phyloP scores from a whole-genome alignment of 1,139 yeast species.

The Candida smagusa region DNA sequence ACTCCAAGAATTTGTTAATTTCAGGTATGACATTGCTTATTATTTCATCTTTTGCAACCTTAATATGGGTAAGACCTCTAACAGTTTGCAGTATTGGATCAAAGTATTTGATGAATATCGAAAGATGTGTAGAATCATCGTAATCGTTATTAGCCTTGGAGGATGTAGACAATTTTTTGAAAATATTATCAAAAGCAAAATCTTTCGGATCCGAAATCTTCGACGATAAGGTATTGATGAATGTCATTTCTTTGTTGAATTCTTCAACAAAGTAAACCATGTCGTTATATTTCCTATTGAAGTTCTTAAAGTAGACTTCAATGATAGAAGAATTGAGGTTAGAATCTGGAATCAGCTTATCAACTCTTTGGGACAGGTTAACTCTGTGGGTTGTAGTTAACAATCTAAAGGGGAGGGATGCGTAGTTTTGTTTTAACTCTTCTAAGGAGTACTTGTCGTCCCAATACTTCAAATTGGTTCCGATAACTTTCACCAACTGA shows the following conservation, averaged over 20 bases:
- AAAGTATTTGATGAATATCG: constrained; percentile 69
- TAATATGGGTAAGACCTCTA: constrained; percentile 61
- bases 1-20: constrained; percentile 44
- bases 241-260: constrained; percentile 29
- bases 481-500: constrained; percentile 50
- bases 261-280: constrained; percentile 51
- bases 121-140: constrained; percentile 36
- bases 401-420: constrained; percentile 47
- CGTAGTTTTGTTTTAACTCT: constrained; percentile 13
- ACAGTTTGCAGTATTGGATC: constrained; percentile 55
- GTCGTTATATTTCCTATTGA: constrained; percentile 41
- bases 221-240: constrained; percentile 13
- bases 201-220: constrained; percentile 16
- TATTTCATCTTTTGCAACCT: constrained; percentile 48
- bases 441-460: constrained; percentile 9
- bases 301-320: constrained; percentile 40
- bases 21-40: constrained; percentile 44
- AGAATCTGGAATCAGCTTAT: constrained; percentile 44
- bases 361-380: constrained; percentile 71
- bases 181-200: constrained; percentile 24
- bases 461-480: constrained; percentile 38
- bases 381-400: constrained; percentile 69
- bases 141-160: constrained; percentile 4
- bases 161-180: constrained; percentile 11
- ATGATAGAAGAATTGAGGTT: constrained; percentile 24